Base-by-base conservation (phyloP, 2,329 filamentous ascomycete genomes). In the Whalleya microplaca region DNA sequence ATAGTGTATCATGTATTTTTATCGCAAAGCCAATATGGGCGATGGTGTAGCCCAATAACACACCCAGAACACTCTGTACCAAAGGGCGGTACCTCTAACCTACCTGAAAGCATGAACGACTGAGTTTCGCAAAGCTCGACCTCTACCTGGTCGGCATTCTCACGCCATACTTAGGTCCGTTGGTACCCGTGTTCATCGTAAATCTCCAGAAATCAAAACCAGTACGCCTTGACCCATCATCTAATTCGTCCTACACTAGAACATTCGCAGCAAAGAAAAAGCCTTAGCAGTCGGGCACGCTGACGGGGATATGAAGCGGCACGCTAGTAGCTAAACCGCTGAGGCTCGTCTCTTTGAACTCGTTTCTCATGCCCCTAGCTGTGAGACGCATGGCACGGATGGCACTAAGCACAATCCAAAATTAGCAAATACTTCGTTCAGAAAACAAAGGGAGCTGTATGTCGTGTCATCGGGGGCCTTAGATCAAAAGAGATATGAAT, bases 311-410 rank as follows among this genome's bases (percentile, higher is more conserved):
- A 55, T 80, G 71, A 20, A 81, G 66, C 8, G 78, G 76, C 54
- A 81, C 79, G 55, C 78, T 81, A 2, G 77, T 81, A n/a, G 78
- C 78, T 56, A 80, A 59, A 2, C 78, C 78, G 46, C 78, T 80
- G 21, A 81, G 64, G 57, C 78, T 80, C 2, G 79, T 81, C 69
- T 81, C 79, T 71, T 81, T 81, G 66, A 81, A 81, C 68, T 81
- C 79, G 37, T 80, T 80, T 29, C 79, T 70, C 79, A 81, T 81
- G 0, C 79, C 79, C 67, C 78, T 74, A 2, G 79, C 79, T 0
- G 79, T 81, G 14, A 81, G 59, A 0, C 79, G 71, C 79, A 81
- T 81, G 6, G 79, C 79, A 4, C 76, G 74, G 49, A 81, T 81
- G 5, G 79, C 79, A 53, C 32, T 37, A 14, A 3, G 14, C 10